Percentiles rank a stretch among this genome's conserved stretches.
phyloP scores from a whole-genome alignment of 306 rosid genomes.

The Aeschynomene evenia region DNA sequence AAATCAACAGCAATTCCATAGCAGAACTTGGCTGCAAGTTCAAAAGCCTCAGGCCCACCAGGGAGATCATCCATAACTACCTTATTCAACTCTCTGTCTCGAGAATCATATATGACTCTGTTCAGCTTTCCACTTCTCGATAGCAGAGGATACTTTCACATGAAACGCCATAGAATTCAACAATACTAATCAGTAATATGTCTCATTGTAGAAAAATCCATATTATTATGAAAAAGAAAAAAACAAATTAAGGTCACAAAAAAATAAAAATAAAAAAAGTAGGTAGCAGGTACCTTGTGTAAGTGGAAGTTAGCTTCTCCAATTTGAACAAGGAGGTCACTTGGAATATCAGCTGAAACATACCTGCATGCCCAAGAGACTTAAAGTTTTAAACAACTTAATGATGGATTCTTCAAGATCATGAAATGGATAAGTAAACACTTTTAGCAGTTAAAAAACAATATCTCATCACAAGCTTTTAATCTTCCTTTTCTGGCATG shows the following conservation, averaged over 20 bases:
- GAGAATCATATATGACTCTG: constrained; percentile 74
- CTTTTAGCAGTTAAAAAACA: neutral
- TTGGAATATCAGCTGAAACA: constrained; percentile 91
- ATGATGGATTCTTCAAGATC: neutral
- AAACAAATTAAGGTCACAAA: neutral
- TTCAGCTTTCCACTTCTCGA: constrained; percentile 94
- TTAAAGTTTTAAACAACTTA: constrained; percentile 6
- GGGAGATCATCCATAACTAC: constrained; percentile 78
- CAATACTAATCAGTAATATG: neutral
- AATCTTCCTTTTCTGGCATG: neutral
- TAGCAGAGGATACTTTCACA: constrained; percentile 79
- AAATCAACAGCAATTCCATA: constrained; percentile 90
- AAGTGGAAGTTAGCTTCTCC: constrained; percentile 70
- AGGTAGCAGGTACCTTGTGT: constrained; percentile 60
- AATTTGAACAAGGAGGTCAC: constrained; percentile 77
- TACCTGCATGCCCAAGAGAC: constrained; percentile 47
- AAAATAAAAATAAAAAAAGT: constrained; percentile 2
- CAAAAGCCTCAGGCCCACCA: constrained; percentile 86
- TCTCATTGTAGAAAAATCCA: neutral
- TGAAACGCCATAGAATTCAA: constrained; percentile 28
- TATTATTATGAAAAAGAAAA: neutral
- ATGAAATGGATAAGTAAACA: neutral
- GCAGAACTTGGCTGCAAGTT: constrained; percentile 83
- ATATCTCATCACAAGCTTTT: neutral
- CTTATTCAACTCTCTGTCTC: constrained; percentile 60